Conservation (phyloP, 2,329 filamentous ascomycete species). For the Fusarium chlamydosporum region DNA sequence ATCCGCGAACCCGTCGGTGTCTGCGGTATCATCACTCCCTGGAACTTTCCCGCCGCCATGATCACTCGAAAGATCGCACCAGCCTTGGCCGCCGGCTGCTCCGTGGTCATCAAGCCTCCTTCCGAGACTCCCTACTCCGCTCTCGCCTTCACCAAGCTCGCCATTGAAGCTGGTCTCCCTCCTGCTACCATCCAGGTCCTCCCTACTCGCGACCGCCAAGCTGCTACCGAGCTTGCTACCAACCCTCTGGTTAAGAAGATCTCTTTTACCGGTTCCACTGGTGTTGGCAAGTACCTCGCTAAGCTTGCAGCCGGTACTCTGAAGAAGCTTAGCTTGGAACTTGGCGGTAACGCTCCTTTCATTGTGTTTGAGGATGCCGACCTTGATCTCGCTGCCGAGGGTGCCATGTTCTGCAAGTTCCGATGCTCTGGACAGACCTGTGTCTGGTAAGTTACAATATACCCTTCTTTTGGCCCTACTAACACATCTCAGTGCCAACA, state of each 20-base stretch:
- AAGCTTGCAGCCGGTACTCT: conserved; percentile 71
- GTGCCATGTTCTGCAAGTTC: conserved; percentile 63
- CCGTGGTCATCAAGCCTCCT: conserved; percentile 80
- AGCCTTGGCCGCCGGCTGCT: conserved; percentile 80
- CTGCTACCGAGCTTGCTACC: conserved; percentile 52
- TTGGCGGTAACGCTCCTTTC: conserved; percentile 77
- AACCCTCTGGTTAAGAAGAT: conserved; percentile 64
- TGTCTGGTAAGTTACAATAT: conserved; percentile 59
- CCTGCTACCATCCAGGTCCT: conserved; percentile 50
- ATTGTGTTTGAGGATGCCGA: conserved; percentile 78
- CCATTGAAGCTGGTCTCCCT: conserved; percentile 79
- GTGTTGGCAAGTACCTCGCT: conserved; percentile 73
- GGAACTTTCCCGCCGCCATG: conserved; percentile 52
- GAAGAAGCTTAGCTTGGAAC: conserved; percentile 77
- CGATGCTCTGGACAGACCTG: conserved; percentile 73
- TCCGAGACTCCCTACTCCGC: conserved; percentile 82
- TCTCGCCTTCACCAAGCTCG: conserved; percentile 77
- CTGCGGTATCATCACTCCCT: conserved; percentile 63
- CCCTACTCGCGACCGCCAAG: conserved; percentile 50
- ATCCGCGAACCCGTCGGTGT: conserved; percentile 68
- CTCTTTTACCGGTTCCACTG: conserved; percentile 77
- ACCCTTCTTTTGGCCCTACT: neutral
- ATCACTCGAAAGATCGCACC: conserved; percentile 61
- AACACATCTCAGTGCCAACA: conserved; percentile 50
- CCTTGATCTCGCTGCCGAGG: conserved; percentile 69